Percentiles rank a stretch among this genome's conserved stretches.
Evolutionary conservation across 2,329 filamentous ascomycete species (phyloP).

Genomic region (Hypoxylon sp.): DNA sequence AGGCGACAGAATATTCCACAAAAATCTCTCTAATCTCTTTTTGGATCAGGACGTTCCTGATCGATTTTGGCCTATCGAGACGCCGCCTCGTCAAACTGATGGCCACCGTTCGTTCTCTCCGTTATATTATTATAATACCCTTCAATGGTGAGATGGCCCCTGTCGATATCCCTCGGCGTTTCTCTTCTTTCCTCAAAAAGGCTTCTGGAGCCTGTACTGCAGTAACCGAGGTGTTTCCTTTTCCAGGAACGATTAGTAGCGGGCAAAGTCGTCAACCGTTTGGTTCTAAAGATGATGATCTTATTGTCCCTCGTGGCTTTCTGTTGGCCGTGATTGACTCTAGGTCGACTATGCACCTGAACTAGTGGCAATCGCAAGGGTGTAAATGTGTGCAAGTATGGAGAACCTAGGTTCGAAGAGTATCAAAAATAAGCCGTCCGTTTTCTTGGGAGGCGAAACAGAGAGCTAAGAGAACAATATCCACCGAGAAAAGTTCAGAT

Average conservation of each 20-base stretch:
- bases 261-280: conserved; percentile 19
- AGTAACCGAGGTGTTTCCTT: conserved; percentile 12
- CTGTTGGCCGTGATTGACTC: conserved; percentile 24
- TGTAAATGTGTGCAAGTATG: conserved; percentile 19
- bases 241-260: conserved; percentile 10
- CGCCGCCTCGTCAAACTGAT: conserved; percentile 29
- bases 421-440: conserved; percentile 7
- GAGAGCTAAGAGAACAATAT: conserved; percentile 21
- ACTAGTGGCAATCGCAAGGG: conserved; percentile 23
- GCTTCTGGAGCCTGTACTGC: conserved; percentile 4
- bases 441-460: conserved; percentile 28
- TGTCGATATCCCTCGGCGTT: conserved; percentile 9
- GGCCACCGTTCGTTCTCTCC: conserved; percentile 20
- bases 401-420: conserved; percentile 13
- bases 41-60: conserved; percentile 27
- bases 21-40: conserved; percentile 19
- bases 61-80: conserved; percentile 21
- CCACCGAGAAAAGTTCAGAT: conserved; percentile 28
- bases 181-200: conserved; percentile 1
- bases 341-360: conserved; percentile 17
- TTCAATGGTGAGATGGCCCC: conserved; percentile 13
- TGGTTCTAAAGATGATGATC: conserved; percentile 27
- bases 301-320: conserved; percentile 23
- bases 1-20: conserved; percentile 26
- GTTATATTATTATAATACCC: conserved; percentile 9